Evolutionary conservation across 1,284 basidiomycete genomes (phyloP), one percentile per base, ranked within the genome.

Genomic region (Ceratobasidium sp.): DNA sequence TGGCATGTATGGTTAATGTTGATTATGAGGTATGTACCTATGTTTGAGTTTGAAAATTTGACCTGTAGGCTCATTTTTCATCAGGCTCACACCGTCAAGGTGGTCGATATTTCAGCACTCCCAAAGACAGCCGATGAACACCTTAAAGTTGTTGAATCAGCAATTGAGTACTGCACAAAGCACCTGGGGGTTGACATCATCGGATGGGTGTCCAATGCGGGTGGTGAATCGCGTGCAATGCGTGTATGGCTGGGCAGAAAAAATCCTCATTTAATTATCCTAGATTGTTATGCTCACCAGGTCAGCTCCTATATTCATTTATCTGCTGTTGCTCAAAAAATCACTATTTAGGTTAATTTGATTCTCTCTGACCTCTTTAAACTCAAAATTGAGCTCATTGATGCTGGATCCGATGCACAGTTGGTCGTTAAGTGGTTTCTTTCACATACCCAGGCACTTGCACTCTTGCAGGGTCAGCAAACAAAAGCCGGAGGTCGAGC

Each of bases 281-380:
- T 81, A 26, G 84, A 86, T 79, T 86, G 85, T 76, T 86, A 82
- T 80, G 81, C 83, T 1, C 85, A 86, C 79, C 85, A 86, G 81
- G 85, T 84, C 77, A 49, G 79, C 77, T 49, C 26, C 11, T 60
- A 26, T 26, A 60, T 51, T 3, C 15, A 26, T 61, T 15, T n/a
- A 15, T 60, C 26, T 33, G 2, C 10, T 13, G 56, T 42, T 4
- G 45, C 49, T 65, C 28, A 26, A 13, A 64, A 33, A 56, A 35
- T 42, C 39, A 42, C 39, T 37, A 60, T 47, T 33, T 31, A 86
- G 85, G 81, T 86, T 10, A 85, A 86, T 76, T 81, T 86, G 15
- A 78, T 87, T 77, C 84, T 86, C 42, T 81, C 84, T 0, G 82
- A 87, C 74, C 85, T 83, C 75, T 83, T 86, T 65, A n/a, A 74